These are phyloP conservation scores for Hanseniaspora singularis DNA, from an alignment of 805 yeast genomes.

Conservation along the genomic window DNA sequence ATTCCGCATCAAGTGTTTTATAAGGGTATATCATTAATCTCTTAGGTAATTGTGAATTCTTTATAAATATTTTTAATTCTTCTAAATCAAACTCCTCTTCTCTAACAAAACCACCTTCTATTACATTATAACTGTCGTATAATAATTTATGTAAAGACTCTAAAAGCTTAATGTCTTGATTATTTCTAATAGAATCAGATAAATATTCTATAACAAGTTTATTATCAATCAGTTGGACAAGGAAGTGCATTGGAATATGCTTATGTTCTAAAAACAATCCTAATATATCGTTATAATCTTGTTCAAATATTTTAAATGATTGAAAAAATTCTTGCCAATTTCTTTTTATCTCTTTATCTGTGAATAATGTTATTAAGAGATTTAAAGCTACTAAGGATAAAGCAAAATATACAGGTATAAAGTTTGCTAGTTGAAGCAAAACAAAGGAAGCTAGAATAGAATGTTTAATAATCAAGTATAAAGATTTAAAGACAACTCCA, in stretches of 20 bases:
- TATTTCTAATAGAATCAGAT: slow-evolving; percentile 2
- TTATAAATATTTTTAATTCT: background rate
- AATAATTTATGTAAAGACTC: background rate
- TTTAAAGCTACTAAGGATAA: slow-evolving; percentile 17
- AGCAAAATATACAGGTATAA: slow-evolving; percentile 19
- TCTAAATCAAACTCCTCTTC: too few relatives aligned
- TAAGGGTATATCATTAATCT: slow-evolving; percentile 7
- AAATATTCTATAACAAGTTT: slow-evolving; percentile 1
- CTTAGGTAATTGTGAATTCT: background rate
- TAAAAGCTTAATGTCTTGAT: background rate
- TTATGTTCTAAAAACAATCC: background rate
- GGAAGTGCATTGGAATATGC: background rate
- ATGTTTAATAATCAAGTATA: slow-evolving; percentile 20
- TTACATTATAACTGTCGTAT: background rate
- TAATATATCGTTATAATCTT: slow-evolving; percentile 12
- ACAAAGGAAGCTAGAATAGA: slow-evolving; percentile 21
- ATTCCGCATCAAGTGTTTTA: background rate
- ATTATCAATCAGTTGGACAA: slow-evolving; percentile 1
- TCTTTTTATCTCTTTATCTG: slow-evolving; percentile 22
- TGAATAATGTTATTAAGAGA: slow-evolving; percentile 20
- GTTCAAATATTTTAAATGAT: slow-evolving; percentile 7
- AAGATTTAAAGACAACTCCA: slow-evolving; percentile 19
- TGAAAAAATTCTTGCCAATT: slow-evolving; percentile 24
- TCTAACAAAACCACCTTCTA: too few relatives aligned
- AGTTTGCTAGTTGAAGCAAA: slow-evolving; percentile 19